Percentiles rank a stretch among this genome's conserved stretches.
phyloP scores from a whole-genome alignment of 192 early-diverging fungal genomes.

The Diversispora epigaea region DNA sequence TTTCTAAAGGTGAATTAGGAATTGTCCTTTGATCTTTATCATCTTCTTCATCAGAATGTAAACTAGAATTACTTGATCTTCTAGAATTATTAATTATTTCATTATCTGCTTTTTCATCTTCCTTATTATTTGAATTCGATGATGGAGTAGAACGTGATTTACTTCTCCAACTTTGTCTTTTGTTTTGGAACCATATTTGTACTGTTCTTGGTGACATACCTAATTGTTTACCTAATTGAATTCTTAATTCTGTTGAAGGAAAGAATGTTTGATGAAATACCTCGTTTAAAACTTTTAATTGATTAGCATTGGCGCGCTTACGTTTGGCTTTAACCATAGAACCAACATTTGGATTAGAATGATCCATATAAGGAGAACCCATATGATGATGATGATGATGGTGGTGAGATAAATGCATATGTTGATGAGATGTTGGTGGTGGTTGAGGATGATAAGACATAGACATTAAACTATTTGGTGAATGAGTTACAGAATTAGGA shows the following conservation, averaged over 20 bases:
- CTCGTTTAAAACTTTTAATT: constrained; percentile 71
- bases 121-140: background rate
- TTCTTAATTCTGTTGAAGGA: constrained; percentile 79
- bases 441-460: background rate
- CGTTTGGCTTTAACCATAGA: constrained; percentile 65
- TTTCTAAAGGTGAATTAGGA: constrained; percentile 9
- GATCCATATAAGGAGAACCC: constrained; percentile 18
- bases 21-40: background rate
- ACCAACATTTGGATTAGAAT: constrained; percentile 2
- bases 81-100: background rate
- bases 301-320: constrained; percentile 76
- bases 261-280: constrained; percentile 78
- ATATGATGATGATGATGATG: constrained; percentile 18
- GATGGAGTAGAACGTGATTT: background rate
- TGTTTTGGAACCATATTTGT: constrained; percentile 99
- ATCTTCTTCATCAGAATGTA: constrained; percentile 9
- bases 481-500: background rate
- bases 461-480: background rate
- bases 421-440: constrained; percentile 3
- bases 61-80: constrained; percentile 25
- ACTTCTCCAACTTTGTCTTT: constrained; percentile 63
- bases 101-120: background rate
- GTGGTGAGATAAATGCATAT: constrained; percentile 2
- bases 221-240: constrained; percentile 72
- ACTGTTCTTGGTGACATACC: constrained; percentile 90